Conservation (phyloP, 1,284 basidiomycete genomes). For the Termitomyces sp. region DNA sequence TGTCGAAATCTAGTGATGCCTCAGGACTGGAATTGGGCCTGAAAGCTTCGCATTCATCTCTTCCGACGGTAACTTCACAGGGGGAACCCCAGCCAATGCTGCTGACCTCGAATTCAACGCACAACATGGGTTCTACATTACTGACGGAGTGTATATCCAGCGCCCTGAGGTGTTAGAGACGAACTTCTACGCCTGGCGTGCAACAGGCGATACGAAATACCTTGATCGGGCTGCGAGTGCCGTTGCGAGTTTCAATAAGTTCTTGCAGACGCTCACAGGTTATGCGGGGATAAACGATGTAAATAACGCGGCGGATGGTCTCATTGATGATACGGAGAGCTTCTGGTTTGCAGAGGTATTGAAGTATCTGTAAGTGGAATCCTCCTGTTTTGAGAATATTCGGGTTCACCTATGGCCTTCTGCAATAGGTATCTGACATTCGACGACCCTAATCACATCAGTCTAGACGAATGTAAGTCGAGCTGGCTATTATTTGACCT, state of each 20-base stretch:
- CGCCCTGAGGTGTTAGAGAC: slow-evolving; percentile 73
- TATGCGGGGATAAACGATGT: slow-evolving; percentile 50
- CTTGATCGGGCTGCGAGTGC: slow-evolving; percentile 43
- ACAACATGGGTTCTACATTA: slow-evolving; percentile 62
- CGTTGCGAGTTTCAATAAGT: slow-evolving; percentile 43
- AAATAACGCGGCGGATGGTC: slow-evolving; percentile 31
- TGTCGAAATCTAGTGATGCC: not conserved
- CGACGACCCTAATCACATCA: slow-evolving; percentile 61
- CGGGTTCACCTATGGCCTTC: not conserved
- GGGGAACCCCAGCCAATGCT: slow-evolving; percentile 29
- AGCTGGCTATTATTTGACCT: not conserved
- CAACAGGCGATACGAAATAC: slow-evolving; percentile 56
- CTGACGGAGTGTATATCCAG: slow-evolving; percentile 39
- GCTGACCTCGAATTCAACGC: slow-evolving; percentile 43
- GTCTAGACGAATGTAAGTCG: slow-evolving; percentile 57
- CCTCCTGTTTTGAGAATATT: not conserved
- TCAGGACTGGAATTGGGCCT: slow-evolving; percentile 69
- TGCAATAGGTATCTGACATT: slow-evolving; percentile 60
- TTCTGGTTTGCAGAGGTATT: slow-evolving; percentile 78
- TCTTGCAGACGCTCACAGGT: slow-evolving; percentile 33
- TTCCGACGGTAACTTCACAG: slow-evolving; percentile 55
- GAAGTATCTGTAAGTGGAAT: slow-evolving; percentile 58
- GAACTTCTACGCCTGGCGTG: slow-evolving; percentile 74
- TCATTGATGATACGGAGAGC: slow-evolving; percentile 61
- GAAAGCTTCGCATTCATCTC: slow-evolving; percentile 61